Percentiles rank a stretch among this genome's conserved stretches.
phyloP scores from a whole-genome alignment of 1,139 yeast genomes.

The Debaryomyces coudertii region DNA sequence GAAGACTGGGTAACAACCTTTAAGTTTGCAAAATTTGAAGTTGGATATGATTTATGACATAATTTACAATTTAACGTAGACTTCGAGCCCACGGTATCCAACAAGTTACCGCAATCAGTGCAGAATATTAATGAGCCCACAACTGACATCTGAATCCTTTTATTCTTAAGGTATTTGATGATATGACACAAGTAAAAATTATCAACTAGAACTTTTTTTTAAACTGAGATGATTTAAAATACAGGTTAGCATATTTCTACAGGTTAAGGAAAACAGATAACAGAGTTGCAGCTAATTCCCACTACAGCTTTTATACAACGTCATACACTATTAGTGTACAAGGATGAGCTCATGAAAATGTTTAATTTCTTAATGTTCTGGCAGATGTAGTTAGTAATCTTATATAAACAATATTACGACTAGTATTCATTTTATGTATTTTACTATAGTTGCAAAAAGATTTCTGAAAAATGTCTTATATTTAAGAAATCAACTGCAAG shows the following conservation, averaged over 20 bases:
- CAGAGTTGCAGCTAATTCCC: background rate
- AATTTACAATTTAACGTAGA: slow-evolving; percentile 61
- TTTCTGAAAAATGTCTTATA: no score
- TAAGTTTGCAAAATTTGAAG: slow-evolving; percentile 66
- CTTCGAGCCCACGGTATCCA: slow-evolving; percentile 65
- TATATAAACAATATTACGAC: background rate
- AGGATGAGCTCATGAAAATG: background rate
- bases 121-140: slow-evolving; percentile 96
- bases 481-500: no score
- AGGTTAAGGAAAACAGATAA: background rate
- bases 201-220: slow-evolving; percentile 4
- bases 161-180: background rate
- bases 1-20: slow-evolving; percentile 87
- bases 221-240: slow-evolving; percentile 7
- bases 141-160: slow-evolving; percentile 64
- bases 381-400: background rate
- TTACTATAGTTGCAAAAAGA: no score
- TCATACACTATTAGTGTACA: background rate
- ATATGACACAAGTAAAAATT: background rate
- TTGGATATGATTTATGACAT: slow-evolving; percentile 64
- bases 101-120: slow-evolving; percentile 86
- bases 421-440: no score
- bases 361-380: background rate
- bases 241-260: slow-evolving; percentile 1
- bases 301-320: no score